These are phyloP conservation scores for Penicillium sp. DNA, from an alignment of 2,329 filamentous ascomycete species.

Conservation along the genomic window DNA sequence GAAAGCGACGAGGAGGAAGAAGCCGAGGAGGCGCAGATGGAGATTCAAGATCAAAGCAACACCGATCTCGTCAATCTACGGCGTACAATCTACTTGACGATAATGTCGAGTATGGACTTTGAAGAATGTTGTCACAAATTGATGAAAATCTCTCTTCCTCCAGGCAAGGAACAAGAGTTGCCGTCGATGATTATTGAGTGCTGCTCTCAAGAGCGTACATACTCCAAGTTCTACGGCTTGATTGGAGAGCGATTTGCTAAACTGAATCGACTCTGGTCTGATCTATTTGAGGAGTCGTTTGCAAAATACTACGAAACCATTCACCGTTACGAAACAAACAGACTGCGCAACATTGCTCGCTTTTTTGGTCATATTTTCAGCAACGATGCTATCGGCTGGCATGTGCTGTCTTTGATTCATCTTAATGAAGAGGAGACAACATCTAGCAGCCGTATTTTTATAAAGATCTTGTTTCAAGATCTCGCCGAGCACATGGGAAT, in stretches of 20 bases:
- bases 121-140: slow-evolving; percentile 97
- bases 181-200: slow-evolving; percentile 97
- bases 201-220: slow-evolving; percentile 93
- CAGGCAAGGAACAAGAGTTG: slow-evolving; percentile 81
- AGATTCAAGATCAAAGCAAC: slow-evolving; percentile 97
- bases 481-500: slow-evolving; percentile 83
- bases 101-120: slow-evolving; percentile 93
- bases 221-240: slow-evolving; percentile 93
- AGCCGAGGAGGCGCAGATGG: slow-evolving; percentile 74
- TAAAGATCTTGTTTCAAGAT: slow-evolving; percentile 96
- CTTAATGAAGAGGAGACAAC: slow-evolving; percentile 97
- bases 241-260: slow-evolving; percentile 95
- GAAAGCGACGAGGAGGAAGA: slow-evolving; percentile 67
- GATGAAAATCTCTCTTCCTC: slow-evolving; percentile 85
- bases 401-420: slow-evolving; percentile 77
- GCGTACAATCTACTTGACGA: slow-evolving; percentile 92
- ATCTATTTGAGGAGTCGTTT: slow-evolving; percentile 87
- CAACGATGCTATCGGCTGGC: slow-evolving; percentile 87
- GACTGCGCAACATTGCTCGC: slow-evolving; percentile 87
- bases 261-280: slow-evolving; percentile 90
- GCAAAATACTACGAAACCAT: slow-evolving; percentile 95
- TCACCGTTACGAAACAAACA: slow-evolving; percentile 93
- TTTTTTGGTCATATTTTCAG: slow-evolving; percentile 91
- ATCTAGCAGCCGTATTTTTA: slow-evolving; percentile 92
- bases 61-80: slow-evolving; percentile 91